These are phyloP conservation scores for Conidiobolus incongruus DNA, from an alignment of 371 early-diverging fungal genomes.

Conservation along the genomic window DNA sequence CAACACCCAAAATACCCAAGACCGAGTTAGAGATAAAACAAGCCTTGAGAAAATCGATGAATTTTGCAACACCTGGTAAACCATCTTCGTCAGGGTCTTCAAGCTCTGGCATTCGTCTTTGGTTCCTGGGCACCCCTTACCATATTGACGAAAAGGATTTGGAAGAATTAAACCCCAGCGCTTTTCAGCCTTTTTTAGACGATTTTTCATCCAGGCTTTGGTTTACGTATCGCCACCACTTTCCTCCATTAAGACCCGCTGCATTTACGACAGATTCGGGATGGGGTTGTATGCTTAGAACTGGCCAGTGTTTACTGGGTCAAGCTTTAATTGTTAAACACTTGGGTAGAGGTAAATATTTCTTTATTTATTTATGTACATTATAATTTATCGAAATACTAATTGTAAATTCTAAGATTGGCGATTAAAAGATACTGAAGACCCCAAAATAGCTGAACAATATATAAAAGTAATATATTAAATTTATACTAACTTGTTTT, in stretches of 20 bases:
- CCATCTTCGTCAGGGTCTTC: background rate
- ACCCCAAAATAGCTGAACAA: conserved; percentile 1
- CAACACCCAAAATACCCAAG: too few species aligned
- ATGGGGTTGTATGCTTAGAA: conserved; percentile 95
- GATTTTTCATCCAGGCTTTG: conserved; percentile 62
- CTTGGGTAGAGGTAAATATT: conserved; percentile 32
- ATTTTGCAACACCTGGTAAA: background rate
- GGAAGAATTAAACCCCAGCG: background rate
- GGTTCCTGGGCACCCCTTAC: conserved; percentile 7
- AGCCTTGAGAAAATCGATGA: too few species aligned
- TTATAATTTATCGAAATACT: background rate
- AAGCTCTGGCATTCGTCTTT: background rate
- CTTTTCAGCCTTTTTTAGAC: conserved; percentile 17
- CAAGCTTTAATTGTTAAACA: conserved; percentile 51
- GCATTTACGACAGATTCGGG: conserved; percentile 67
- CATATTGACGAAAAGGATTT: background rate
- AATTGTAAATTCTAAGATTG: conserved; percentile 12
- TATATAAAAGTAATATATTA: conserved; percentile 1
- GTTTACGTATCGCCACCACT: conserved; percentile 83
- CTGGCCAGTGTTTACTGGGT: conserved; percentile 80
- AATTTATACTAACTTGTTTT: background rate
- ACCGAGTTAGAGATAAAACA: too few species aligned
- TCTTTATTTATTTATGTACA: background rate
- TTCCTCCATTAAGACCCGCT: conserved; percentile 58
- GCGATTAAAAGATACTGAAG: conserved; percentile 16